phyloP scores from a whole-genome alignment of 2,329 filamentous ascomycete genomes.

The Penicillium palitans region DNA sequence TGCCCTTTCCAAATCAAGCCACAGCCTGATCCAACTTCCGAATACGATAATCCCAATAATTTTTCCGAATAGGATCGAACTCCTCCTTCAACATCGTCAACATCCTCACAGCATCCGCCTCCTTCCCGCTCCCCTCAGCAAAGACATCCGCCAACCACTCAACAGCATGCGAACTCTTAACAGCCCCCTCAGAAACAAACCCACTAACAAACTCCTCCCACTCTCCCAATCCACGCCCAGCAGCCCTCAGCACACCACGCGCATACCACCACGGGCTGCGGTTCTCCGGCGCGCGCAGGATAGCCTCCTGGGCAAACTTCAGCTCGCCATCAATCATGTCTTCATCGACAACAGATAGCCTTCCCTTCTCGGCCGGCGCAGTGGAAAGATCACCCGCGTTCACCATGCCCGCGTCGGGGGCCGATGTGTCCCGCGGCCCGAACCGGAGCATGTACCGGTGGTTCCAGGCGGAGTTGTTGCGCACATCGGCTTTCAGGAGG shows the following conservation, averaged over 20 bases:
- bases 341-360: constrained; percentile 53
- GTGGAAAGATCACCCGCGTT: constrained; percentile 22
- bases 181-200: constrained; percentile 53
- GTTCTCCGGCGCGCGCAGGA: constrained; percentile 83
- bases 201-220: constrained; percentile 56
- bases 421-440: constrained; percentile 53
- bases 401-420: constrained; percentile 41
- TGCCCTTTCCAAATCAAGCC: not conserved
- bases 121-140: constrained; percentile 39
- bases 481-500: constrained; percentile 75
- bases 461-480: constrained; percentile 98
- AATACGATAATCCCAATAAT: constrained; percentile 86
- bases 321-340: constrained; percentile 73
- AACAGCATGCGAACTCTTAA: constrained; percentile 61
- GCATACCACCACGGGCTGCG: constrained; percentile 94
- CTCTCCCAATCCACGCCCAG: constrained; percentile 51
- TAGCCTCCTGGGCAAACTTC: constrained; percentile 69
- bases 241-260: constrained; percentile 70
- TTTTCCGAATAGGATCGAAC: constrained; percentile 87
- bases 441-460: constrained; percentile 95
- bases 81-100: constrained; percentile 73
- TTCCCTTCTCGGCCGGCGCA: constrained; percentile 30
- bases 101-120: constrained; percentile 65
- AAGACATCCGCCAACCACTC: constrained; percentile 52
- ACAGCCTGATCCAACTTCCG: constrained; percentile 31